These are phyloP conservation scores for Hygrophoropsis aurantiaca DNA, from an alignment of 768 basidiomycete genomes.

Conservation along the genomic window DNA sequence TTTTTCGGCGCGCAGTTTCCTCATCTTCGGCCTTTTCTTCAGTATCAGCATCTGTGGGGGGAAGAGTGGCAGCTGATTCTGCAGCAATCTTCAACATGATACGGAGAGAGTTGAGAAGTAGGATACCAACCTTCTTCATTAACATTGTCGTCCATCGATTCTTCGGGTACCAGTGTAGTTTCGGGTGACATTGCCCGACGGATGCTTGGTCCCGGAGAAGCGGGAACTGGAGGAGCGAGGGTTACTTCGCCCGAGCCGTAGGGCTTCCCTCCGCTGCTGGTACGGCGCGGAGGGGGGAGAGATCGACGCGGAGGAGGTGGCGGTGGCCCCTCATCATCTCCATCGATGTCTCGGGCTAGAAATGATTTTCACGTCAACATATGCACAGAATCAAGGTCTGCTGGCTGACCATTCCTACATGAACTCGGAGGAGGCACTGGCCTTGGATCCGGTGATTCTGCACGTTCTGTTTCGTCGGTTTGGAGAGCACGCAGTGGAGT, in stretches of 20 bases:
- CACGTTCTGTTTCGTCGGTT: slow-evolving; percentile 21
- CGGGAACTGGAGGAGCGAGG: slow-evolving; percentile 15
- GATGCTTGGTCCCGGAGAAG: slow-evolving; percentile 11
- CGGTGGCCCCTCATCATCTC: slow-evolving; percentile 10
- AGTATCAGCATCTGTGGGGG: slow-evolving; percentile 3
- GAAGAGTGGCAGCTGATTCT: slow-evolving; percentile 14
- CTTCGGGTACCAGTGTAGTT: slow-evolving; percentile 6
- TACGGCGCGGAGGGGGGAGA: slow-evolving; percentile 22
- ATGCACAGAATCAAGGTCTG: background rate
- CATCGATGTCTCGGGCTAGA: background rate
- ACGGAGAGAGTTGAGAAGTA: background rate
- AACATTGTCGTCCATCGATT: slow-evolving; percentile 2
- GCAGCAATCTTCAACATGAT: no score
- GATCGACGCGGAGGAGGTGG: slow-evolving; percentile 16
- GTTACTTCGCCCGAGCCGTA: slow-evolving; percentile 6
- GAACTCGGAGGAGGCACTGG: slow-evolving; percentile 27
- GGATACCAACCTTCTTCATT: slow-evolving; percentile 9
- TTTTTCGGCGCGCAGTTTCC: slow-evolving; percentile 56
- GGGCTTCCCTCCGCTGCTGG: slow-evolving; percentile 16
- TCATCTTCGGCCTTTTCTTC: slow-evolving; percentile 36
- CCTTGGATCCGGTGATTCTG: slow-evolving; percentile 28
- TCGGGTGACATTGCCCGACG: slow-evolving; percentile 20
- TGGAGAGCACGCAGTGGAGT: slow-evolving; percentile 10
- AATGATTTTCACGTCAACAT: background rate
- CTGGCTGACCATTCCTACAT: slow-evolving; percentile 19